Percentiles rank a stretch among this genome's conserved stretches.
Conservation (phyloP, 768 basidiomycete species). For the Tylopilus balloui region DNA sequence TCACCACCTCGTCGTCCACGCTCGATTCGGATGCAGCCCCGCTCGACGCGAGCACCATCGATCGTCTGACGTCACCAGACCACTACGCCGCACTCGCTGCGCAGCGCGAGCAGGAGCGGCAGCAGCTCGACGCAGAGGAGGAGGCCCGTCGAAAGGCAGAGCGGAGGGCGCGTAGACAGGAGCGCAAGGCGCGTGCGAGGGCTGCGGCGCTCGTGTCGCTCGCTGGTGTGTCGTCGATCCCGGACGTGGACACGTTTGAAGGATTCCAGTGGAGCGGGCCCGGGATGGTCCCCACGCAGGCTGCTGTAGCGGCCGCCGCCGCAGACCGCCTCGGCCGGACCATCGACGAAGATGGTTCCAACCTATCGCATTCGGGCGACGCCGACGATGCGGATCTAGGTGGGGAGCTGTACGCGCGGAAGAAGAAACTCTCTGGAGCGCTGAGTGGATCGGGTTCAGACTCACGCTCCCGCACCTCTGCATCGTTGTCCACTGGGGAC, state of each 20-base stretch:
- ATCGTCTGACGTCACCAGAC: conserved; percentile 43
- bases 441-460: conserved; percentile 46
- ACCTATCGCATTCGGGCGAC: conserved; percentile 23
- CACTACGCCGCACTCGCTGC: conserved; percentile 28
- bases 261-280: conserved; percentile 66
- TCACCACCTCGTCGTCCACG: conserved; percentile 37
- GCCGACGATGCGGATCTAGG: conserved; percentile 59
- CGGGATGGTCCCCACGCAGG: conserved; percentile 6
- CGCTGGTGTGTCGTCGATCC: conserved; percentile 22
- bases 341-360: neutral
- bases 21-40: conserved; percentile 71
- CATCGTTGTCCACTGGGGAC: conserved; percentile 37
- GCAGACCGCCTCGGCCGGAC: conserved; percentile 3
- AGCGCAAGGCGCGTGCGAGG: conserved; percentile 43
- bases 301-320: no score
- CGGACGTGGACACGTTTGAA: conserved; percentile 46
- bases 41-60: conserved; percentile 55
- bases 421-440: conserved; percentile 27
- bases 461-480: conserved; percentile 58
- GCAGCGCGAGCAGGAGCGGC: conserved; percentile 29
- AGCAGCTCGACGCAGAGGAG: conserved; percentile 32
- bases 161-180: conserved; percentile 41
- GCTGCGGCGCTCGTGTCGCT: conserved; percentile 31
- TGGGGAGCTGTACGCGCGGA: conserved; percentile 48
- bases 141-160: conserved; percentile 46